Evolutionary conservation across 768 basidiomycete genomes (phyloP).

Genomic region (Mycena vulgaris): DNA sequence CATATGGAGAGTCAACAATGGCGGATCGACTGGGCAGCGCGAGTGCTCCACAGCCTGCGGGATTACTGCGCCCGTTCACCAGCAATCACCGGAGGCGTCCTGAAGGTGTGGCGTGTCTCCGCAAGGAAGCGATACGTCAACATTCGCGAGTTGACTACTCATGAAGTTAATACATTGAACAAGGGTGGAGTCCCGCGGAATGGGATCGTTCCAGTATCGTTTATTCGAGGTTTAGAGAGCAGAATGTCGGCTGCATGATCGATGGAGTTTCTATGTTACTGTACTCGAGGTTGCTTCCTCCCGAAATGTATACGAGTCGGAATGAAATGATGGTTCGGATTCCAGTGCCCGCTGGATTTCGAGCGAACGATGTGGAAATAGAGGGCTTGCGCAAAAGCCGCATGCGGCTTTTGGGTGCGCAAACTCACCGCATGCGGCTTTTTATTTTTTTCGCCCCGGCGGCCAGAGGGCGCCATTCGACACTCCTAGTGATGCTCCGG

Average conservation of each 20-base stretch:
- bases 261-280: background rate
- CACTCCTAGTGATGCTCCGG: too few species aligned
- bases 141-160: slow-evolving; percentile 11
- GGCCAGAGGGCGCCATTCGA: too few species aligned
- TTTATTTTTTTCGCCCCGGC: too few species aligned
- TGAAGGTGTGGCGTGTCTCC: slow-evolving; percentile 26
- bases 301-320: too few species aligned
- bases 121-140: background rate
- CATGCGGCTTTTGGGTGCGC: too few species aligned
- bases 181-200: slow-evolving; percentile 19
- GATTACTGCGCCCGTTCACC: background rate
- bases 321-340: too few species aligned
- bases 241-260: background rate
- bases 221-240: slow-evolving; percentile 8
- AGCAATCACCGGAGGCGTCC: background rate
- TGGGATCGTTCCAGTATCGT: slow-evolving; percentile 31
- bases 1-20: background rate
- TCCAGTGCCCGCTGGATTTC: too few species aligned
- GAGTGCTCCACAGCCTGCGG: slow-evolving; percentile 17
- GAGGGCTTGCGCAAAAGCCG: too few species aligned
- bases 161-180: slow-evolving; percentile 19
- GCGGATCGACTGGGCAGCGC: slow-evolving; percentile 26
- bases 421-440: too few species aligned
- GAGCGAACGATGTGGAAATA: too few species aligned
- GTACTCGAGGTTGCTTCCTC: too few species aligned